Evolutionary conservation across 129 eudicot species (phyloP), one percentile per base, ranked within the genome.

Genomic region (Tagetes erecta): DNA sequence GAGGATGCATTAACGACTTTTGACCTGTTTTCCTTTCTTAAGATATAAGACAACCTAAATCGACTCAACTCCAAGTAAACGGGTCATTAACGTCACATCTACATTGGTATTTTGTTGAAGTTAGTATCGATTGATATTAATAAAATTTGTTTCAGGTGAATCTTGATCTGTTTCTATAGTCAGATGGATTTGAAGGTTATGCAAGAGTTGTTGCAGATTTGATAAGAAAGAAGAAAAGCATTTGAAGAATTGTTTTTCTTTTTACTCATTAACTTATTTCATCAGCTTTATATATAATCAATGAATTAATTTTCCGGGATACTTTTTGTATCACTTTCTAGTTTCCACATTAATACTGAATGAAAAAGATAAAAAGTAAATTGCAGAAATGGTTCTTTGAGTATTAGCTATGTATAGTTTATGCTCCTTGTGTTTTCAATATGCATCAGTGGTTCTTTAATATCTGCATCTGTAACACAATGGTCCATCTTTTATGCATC

Each of bases 171-270:
- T 7, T 30, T 56, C 67, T 62, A 10, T 8, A 10, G 44, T 62
- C 27, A 20, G 14, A 62, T 62, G 10, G 12, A 62, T 11, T 10
- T 62, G 67, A 56, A 56, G 38, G 11, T 30, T 56, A 5, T 30
- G 63, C 63, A 27, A 56, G 63, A 56, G 38, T 6, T 56, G 37
- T 14, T 68, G 73, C 42, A 68, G 58, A 46, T 56, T 70, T 51
- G 62, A 69, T 69, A 14, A 47, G 45, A 50, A 27, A 38, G 66
- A 27, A 38, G 66, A 20, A 71, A 53, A 41, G 27, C 52, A 53
- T 71, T 11, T 55, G 66, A 11, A 55, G 58, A 53, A 20, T 41
- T 71, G 76, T 70, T 9, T 50, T 70, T 50, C 34, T 39, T 51
- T 70, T 70, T 37, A 34, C 45, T 11, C n/a, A 5, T 14, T 34